Base-by-base conservation (phyloP, 2,329 filamentous ascomycete genomes). In the Coniella lustricola region DNA sequence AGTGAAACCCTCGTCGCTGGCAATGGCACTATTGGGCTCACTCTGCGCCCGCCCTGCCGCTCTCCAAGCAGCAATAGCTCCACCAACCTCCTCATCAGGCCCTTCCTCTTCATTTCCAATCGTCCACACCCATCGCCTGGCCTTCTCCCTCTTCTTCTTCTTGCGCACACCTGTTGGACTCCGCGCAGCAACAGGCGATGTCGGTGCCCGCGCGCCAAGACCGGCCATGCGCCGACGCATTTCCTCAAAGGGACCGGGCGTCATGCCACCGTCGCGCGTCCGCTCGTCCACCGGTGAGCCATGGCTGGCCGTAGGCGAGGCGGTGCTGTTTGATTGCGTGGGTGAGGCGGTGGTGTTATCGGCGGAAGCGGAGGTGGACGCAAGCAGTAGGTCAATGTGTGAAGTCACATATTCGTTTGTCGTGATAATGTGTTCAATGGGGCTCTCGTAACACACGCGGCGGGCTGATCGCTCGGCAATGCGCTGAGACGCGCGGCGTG, bases 101-200 rank as follows among this genome's bases (percentile, higher is more conserved):
- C 70, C 72, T 7, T 71, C 65, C 2, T 77, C 75, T 50, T 73
- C 71, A 3, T 48, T 52, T 16, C 74, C 77, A 38, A 84, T 82
- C 1, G 81, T 84, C 81, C 81, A 84, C 32, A 81, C 76, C 81
- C 80, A 84, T 37, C 74, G 74, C 12, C 79, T 68, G 63, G 77
- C 81, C 71, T 80, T 82, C 55, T 83, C 80, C 59, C 68, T 81
- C 54, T 80, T 76, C 60, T 69, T 70, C 29, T 66, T 64, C 60
- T 72, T 79, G 9, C 73, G 68, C 60, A 79, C 81, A n/a, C 72
- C 50, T n/a, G 37, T 17, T 4, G 49, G 70, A 41, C 76, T 66
- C 2, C 72, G 25, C 25, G 25, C 72, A 1, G 65, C 67, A 3
- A 67, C 62, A 0, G 73, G 70, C 2, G 65, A 68, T 1, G 67